Evolutionary conservation across 2,329 filamentous ascomycete species (phyloP), one percentile per base, ranked within the genome.

Genomic region (Colletotrichum australisinense): DNA sequence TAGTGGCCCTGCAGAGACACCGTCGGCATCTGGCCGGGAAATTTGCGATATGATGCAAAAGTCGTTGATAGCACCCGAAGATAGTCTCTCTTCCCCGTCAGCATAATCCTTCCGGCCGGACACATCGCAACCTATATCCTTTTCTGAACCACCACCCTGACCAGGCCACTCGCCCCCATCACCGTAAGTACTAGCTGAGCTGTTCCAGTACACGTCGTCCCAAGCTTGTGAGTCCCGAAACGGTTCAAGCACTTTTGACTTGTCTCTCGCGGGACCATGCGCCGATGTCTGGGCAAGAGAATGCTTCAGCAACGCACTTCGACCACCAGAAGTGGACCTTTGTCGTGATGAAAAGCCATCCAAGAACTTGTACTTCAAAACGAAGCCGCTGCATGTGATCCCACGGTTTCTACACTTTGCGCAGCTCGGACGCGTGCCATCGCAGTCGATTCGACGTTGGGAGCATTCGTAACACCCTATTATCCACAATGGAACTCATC

Each of bases 381-480:
- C 79, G 4, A 77, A 75, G 0, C 82, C 81, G 9, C 78, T 79
- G 67, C 82, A 83, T 1, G 74, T 63, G 3, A 83, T 68, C 1
- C 80, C 80, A 30, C 78, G 79, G 4, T 78, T 77, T 12, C 75
- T 30, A 49, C 82, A 83, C 64, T 83, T 83, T 0, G 63, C 42
- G 63, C 82, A 83, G 6, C 66, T 68, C 2, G 81, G 81, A 28
- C 79, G 74, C 7, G 74, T 76, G n/a, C 76, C 69, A 69, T 83
- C 82, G 66, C 82, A 83, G 63, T 80, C 73, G 26, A 83, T 81
- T 12, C 81, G 80, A 12, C 82, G 80, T 52, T 81, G 78, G 9
- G 79, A 80, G 67, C 81, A 83, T 63, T 83, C 76, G 38, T 81
- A 79, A 68, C 82, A 83, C 11, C 82, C 81, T 79, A n/a, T 9